Conservation (phyloP, 2,329 filamentous ascomycete species). For the Botrytis porri region DNA sequence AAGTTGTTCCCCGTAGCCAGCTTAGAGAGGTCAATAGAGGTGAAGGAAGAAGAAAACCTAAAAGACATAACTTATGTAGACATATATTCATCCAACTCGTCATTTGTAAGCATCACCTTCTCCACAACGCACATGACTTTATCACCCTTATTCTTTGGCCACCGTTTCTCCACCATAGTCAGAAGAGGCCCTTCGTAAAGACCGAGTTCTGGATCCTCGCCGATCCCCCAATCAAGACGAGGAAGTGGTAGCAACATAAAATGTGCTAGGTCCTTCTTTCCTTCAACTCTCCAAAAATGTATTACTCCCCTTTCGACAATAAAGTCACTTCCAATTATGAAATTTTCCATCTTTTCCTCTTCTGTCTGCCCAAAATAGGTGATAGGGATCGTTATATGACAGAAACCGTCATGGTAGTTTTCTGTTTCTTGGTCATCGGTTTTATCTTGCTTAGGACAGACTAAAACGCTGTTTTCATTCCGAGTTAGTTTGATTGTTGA, state of each 20-base stretch:
- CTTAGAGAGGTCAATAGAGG: background rate
- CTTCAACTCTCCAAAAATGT: conserved; percentile 80
- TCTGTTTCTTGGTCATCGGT: background rate
- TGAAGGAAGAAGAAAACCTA: background rate
- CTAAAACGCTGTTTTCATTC: background rate
- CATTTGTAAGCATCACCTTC: conserved; percentile 63
- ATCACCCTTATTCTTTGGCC: conserved; percentile 67
- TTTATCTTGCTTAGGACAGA: background rate
- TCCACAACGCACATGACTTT: conserved; percentile 82
- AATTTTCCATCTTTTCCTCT: too few species aligned
- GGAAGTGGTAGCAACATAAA: conserved; percentile 74
- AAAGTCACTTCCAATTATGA: too few species aligned
- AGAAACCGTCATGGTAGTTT: background rate
- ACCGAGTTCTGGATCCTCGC: too few species aligned
- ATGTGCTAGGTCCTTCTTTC: conserved; percentile 71
- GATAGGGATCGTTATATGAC: background rate
- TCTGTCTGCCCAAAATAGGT: accelerated
- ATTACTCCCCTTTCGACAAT: conserved; percentile 85
- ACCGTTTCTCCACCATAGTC: conserved; percentile 78
- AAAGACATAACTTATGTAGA: conserved; percentile 45
- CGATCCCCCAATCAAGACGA: conserved; percentile 29
- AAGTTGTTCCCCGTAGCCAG: background rate
- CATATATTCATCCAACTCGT: conserved; percentile 70
- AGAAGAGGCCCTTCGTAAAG: conserved; percentile 45
- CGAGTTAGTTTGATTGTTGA: background rate